Evolutionary conservation across 306 rosid genomes (phyloP), one percentile per base, ranked within the genome.

Genomic region (Benincasa hispida): DNA sequence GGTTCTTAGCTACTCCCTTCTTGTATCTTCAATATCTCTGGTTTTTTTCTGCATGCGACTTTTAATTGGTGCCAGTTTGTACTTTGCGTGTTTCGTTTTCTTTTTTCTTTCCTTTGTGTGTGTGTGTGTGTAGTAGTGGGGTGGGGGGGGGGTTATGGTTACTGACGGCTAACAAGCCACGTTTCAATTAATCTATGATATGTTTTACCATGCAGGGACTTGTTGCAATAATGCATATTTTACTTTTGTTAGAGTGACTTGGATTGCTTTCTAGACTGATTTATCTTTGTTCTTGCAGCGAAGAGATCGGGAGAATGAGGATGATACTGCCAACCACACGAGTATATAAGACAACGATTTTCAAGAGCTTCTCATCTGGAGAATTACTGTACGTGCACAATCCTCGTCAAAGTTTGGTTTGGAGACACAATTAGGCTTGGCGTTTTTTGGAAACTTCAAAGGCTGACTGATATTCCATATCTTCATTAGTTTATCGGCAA

Each of bases 251-350:
- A 15, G 68, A 60, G 22, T 18, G 45, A 63, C 47, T 35, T 45
- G 22, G 75, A 24, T 47, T 53, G 28, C 47, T 73, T 51, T 28
- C 47, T 50, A 53, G 30, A 48, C 62, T 34, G 57, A 81, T 80
- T 76, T 66, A 27, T 76, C 53, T 37, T 37, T 66, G 34, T 76
- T 56, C 61, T 83, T 83, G 82, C 91, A 88, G 97, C 87, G 80
- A 74, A 89, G 87, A 82, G 87, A 84, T 42, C 82, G 10, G 77
- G 74, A 73, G 75, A 81, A 68, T 53, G 76, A 73, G 50, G 65
- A 25, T 63, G 79, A 18, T 25, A 13, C 27, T 28, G 34, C 59
- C 32, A 48, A 72, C 25, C 57, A 60, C 78, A 18, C 19, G 11
- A 69, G 75, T 21, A 2, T 25, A 69, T 69, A 81, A 21, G 14